Evolutionary conservation across 2,329 filamentous ascomycete species (phyloP), one percentile per base, ranked within the genome.

Genomic region (Cephalotrichum gorgonifer): DNA sequence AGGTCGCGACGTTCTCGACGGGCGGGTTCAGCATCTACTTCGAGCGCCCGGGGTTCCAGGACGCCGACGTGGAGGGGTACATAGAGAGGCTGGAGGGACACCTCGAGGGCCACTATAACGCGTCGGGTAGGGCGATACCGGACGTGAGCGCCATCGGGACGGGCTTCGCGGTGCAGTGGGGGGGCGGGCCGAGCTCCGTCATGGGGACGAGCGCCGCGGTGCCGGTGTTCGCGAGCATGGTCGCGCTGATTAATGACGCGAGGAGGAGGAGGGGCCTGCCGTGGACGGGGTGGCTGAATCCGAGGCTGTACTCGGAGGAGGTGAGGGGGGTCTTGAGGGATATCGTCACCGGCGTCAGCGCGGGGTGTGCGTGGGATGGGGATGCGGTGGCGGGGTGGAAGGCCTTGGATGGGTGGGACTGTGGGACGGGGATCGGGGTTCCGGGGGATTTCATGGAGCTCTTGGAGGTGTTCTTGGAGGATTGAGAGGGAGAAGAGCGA

Each of bases 71-170:
- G 0, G 51, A 55, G 5, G 55, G 53, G 9, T 78, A 77, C 51
- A 55, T 76, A 14, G 54, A 58, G 17, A 50, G 52, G 0, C 56
- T 79, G 57, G 57, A 64, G 55, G 57, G 61, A 3, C 65, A 69
- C 33, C 64, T 83, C 46, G 47, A 61, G 1, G 66, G 64, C 26
- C 62, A 69, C 48, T 76, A 73, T 59, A 69, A 76, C 54, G 51
- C 57, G 0, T 61, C 56, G 3, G 74, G 72, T 33, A 66, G 76
- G 4, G 75, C 66, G 1, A 66, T 71, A 20, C 76, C 76, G 1
- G 75, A 79, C 54, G 63, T 79, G 23, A 66, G 72, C 4, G 73
- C 69, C 3, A 70, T 86, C 22, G 74, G 81, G 2, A 76, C 76
- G 7, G 75, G 79, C 52, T 84, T 82, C 50, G 53, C 61, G 6